Conservation (phyloP, 202 grass and related monocot genomes). For the Carex arenaria region DNA sequence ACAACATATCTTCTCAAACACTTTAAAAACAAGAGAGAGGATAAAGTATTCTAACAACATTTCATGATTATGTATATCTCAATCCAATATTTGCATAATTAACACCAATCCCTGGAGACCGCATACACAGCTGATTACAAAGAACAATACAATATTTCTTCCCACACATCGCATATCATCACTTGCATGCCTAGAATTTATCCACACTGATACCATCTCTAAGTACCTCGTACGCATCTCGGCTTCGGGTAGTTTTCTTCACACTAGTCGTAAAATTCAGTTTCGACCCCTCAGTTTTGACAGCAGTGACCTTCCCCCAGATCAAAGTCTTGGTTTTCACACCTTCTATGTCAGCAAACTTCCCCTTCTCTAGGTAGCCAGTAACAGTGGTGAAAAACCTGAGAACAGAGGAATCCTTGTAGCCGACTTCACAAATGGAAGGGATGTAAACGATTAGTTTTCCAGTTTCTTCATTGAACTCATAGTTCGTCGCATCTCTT, state of each 20-base stretch:
- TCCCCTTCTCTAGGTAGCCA: conserved; percentile 88
- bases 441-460: conserved; percentile 82
- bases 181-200: conserved; percentile 63
- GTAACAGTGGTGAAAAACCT: conserved; percentile 79
- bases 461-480: conserved; percentile 85
- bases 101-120: conserved; percentile 1
- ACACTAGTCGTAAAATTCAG: conserved; percentile 68
- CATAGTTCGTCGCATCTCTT: conserved; percentile 79
- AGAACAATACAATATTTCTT: not conserved
- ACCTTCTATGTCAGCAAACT: conserved; percentile 74
- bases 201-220: conserved; percentile 82
- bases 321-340: conserved; percentile 86
- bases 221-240: conserved; percentile 72
- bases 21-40: not conserved
- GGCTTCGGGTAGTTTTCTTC: conserved; percentile 64
- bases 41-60: not conserved
- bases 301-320: conserved; percentile 77
- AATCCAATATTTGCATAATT: conserved; percentile 21
- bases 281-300: conserved; percentile 78
- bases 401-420: conserved; percentile 89
- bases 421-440: conserved; percentile 73
- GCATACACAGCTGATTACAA: conserved; percentile 29
- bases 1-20: conserved; percentile 1
- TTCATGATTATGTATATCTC: not conserved
- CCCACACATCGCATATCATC: not conserved